These are phyloP conservation scores for Linnemannia schmuckeri DNA, from an alignment of 192 early-diverging fungal species.

Conservation along the genomic window DNA sequence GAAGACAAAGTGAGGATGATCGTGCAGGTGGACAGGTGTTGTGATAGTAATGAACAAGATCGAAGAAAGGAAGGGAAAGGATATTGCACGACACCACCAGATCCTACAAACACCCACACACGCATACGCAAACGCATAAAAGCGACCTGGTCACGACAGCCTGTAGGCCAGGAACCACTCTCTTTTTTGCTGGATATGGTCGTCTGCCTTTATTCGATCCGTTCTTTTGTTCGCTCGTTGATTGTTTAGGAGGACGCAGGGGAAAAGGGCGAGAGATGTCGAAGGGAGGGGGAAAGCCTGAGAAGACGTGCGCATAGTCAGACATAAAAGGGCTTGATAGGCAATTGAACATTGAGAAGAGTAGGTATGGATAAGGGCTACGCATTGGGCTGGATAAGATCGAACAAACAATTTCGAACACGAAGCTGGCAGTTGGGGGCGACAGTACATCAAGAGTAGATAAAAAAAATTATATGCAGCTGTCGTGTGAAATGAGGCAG, in stretches of 20 bases:
- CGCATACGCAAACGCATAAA: neutral
- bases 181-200: neutral
- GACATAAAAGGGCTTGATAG: neutral
- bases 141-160: neutral
- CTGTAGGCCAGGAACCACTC: neutral
- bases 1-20: neutral
- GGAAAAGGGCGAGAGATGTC: neutral
- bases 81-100: neutral
- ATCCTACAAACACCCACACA: neutral
- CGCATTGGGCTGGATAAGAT: too few species aligned
- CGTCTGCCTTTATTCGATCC: neutral
- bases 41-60: neutral
- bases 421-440: too few species aligned
- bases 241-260: neutral
- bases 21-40: constrained; percentile 1
- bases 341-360: neutral
- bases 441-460: too few species aligned
- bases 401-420: too few species aligned
- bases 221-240: neutral
- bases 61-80: neutral
- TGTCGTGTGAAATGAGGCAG: neutral
- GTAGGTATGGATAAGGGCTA: neutral
- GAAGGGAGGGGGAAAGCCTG: neutral
- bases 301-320: neutral
- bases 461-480: neutral